These are phyloP conservation scores for Dentipellis fragilis DNA, from an alignment of 768 basidiomycete species.

Conservation along the genomic window DNA sequence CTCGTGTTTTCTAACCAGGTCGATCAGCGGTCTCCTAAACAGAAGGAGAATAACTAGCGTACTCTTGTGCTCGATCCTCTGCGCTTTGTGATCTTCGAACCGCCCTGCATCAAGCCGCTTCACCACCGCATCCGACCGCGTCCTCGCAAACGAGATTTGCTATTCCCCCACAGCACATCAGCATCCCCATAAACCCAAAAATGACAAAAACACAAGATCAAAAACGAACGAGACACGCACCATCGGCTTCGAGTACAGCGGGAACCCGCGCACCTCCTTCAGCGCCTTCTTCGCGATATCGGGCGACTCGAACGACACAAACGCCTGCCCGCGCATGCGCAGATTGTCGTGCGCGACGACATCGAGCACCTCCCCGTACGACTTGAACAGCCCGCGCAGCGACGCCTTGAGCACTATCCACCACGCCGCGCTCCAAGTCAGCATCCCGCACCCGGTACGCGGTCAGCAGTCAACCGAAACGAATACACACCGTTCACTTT, in stretches of 20 bases:
- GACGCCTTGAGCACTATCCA: conserved; percentile 76
- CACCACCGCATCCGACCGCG: conserved; percentile 85
- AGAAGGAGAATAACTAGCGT: conserved; percentile 17
- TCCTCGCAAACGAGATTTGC: conserved; percentile 93
- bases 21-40: background rate
- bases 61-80: conserved; percentile 81
- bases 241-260: conserved; percentile 95
- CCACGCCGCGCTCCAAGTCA: conserved; percentile 3
- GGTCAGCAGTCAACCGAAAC: background rate
- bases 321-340: conserved; percentile 97
- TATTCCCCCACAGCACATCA: conserved; percentile 22
- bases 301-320: conserved; percentile 80
- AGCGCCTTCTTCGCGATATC: conserved; percentile 82
- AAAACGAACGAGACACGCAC: conserved; percentile 31
- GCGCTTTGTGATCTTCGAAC: conserved; percentile 68
- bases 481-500: conserved; percentile 53
- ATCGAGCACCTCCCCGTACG: conserved; percentile 87
- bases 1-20: conserved; percentile 55
- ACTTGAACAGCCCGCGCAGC: conserved; percentile 80
- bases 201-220: background rate
- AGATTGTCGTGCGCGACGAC: conserved; percentile 94
- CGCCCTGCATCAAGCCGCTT: conserved; percentile 56
- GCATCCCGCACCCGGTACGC: background rate
- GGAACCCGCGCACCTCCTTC: conserved; percentile 91
- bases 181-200: background rate